A percentile compares a stretch with the other conserved stretches of the same genome.
phyloP scores from a whole-genome alignment of 495 filamentous ascomycete genomes.

The Aspergillus leporis region DNA sequence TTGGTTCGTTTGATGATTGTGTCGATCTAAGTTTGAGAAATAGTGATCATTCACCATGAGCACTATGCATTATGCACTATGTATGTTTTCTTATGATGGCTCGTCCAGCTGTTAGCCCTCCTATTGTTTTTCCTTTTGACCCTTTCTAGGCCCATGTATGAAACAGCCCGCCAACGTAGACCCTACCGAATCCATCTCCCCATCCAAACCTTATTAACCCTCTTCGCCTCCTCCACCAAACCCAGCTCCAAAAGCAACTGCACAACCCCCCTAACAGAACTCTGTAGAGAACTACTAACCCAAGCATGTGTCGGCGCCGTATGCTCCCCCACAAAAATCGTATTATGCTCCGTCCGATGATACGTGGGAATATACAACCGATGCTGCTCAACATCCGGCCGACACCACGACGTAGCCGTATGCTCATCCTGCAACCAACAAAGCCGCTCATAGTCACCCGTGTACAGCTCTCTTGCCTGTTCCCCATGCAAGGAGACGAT shows the following conservation, averaged over 20 bases:
- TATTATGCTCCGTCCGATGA: constrained; percentile 62
- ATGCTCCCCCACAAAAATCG: constrained; percentile 68
- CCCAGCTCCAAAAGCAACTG: constrained; percentile 67
- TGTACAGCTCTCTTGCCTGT: constrained; percentile 52
- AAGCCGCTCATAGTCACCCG: constrained; percentile 54
- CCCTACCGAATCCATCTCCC: constrained; percentile 52
- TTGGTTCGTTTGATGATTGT: no score
- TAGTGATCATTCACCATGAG: no score
- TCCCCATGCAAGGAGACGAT: constrained; percentile 61
- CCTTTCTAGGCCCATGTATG: no score
- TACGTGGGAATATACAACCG: constrained; percentile 65
- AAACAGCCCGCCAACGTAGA: no score
- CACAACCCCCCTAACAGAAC: constrained; percentile 58
- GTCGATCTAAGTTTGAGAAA: no score
- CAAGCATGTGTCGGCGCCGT: constrained; percentile 69
- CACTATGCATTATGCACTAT: no score
- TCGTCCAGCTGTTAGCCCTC: no score
- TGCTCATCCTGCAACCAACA: constrained; percentile 60
- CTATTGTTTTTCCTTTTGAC: no score
- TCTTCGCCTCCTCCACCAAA: constrained; percentile 67
- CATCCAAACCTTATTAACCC: constrained; percentile 63
- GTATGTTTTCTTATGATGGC: no score
- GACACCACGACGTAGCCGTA: constrained; percentile 52
- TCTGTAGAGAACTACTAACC: constrained; percentile 64
- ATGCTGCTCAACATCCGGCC: constrained; percentile 58